phyloP scores from a whole-genome alignment of 2,329 filamentous ascomycete genomes.

The Claviceps monticola region DNA sequence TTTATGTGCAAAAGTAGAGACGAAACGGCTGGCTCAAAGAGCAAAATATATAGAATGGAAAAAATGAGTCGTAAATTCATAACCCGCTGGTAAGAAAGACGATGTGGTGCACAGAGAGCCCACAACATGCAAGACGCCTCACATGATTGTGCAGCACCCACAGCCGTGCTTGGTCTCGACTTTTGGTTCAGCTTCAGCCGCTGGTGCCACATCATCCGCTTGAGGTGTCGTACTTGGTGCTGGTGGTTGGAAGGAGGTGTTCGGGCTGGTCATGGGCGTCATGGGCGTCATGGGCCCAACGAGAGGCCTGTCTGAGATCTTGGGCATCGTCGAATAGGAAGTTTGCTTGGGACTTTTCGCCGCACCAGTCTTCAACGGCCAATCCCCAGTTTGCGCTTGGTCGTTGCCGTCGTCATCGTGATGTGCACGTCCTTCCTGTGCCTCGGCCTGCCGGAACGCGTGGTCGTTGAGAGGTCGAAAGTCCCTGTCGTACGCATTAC shows the following conservation, averaged over 20 bases:
- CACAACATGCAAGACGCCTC: slow-evolving; percentile 6
- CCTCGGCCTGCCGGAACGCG: slow-evolving; percentile 32
- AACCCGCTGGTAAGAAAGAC: slow-evolving; percentile 6
- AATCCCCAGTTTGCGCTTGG: slow-evolving; percentile 29
- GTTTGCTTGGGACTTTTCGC: slow-evolving; percentile 33
- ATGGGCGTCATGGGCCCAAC: slow-evolving; percentile 28
- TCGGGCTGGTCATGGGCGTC: slow-evolving; percentile 19
- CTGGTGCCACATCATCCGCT: slow-evolving; percentile 4
- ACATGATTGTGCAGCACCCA: slow-evolving; percentile 40
- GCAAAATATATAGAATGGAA: not conserved
- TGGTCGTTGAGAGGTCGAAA: slow-evolving; percentile 72
- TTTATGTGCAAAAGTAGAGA: not conserved
- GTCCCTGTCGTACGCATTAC: slow-evolving; percentile 73
- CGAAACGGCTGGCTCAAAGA: not conserved
- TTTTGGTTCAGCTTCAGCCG: slow-evolving; percentile 8
- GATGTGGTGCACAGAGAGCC: not conserved
- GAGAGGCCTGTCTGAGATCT: slow-evolving; percentile 28
- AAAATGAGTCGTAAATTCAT: slow-evolving; percentile 12
- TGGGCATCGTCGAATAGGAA: slow-evolving; percentile 50
- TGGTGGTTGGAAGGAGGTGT: slow-evolving; percentile 18
- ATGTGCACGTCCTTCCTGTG: slow-evolving; percentile 15
- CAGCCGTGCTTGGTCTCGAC: slow-evolving; percentile 28
- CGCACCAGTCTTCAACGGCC: slow-evolving; percentile 40
- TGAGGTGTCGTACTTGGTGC: slow-evolving; percentile 6
- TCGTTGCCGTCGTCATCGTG: slow-evolving; percentile 16